Evolutionary conservation across 495 filamentous ascomycete species (phyloP).

Genomic region (Hypoxylon crocopeplum): DNA sequence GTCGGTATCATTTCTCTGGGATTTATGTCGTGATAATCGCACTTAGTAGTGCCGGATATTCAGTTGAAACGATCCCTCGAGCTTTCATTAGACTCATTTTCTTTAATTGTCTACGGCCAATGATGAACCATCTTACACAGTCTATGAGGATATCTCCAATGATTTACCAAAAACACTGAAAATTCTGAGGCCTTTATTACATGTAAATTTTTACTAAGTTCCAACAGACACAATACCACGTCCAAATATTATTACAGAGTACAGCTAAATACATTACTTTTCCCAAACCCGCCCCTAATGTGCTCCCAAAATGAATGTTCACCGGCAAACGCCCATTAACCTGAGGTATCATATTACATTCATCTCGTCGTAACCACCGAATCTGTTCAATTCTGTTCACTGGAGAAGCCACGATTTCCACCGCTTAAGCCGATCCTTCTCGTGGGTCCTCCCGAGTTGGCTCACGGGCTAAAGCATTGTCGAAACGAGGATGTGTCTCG

Average conservation of each 20-base stretch:
- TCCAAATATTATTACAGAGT: neutral
- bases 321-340: slow-evolving; percentile 3
- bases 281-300: slow-evolving; percentile 1
- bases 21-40: neutral
- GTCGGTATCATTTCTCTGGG: neutral
- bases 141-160: slow-evolving; percentile 44
- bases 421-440: slow-evolving; percentile 2
- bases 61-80: neutral
- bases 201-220: slow-evolving; percentile 10
- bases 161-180: slow-evolving; percentile 43
- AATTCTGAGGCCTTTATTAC: slow-evolving; percentile 44
- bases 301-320: neutral
- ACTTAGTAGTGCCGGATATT: slow-evolving; percentile 1
- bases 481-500: slow-evolving; percentile 16
- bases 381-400: neutral
- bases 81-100: neutral
- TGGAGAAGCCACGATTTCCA: neutral
- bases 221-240: neutral
- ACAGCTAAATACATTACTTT: slow-evolving; percentile 4
- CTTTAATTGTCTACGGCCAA: slow-evolving; percentile 25
- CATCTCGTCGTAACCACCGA: neutral
- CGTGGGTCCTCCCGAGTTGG: slow-evolving; percentile 16
- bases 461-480: slow-evolving; percentile 1
- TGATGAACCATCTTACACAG: slow-evolving; percentile 43
- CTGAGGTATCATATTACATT: slow-evolving; percentile 21